These are phyloP conservation scores for Geotrichum bryndzae DNA, from an alignment of 1,139 yeast species.

Conservation along the genomic window DNA sequence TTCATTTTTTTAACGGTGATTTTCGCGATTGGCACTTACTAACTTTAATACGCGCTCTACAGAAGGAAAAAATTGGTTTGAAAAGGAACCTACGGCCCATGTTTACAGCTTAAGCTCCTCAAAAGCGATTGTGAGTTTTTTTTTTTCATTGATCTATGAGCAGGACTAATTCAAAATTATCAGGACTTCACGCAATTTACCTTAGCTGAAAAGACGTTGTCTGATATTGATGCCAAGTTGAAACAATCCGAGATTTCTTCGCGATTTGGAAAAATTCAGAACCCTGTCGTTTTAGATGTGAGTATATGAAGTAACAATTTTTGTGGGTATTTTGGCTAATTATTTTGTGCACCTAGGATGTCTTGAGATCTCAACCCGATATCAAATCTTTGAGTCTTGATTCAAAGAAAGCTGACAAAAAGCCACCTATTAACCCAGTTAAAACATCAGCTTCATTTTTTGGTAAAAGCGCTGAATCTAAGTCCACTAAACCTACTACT, in stretches of 20 bases:
- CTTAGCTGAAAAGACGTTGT: constrained; percentile 5
- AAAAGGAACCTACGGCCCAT: constrained; percentile 10
- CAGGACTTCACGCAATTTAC: constrained; percentile 14
- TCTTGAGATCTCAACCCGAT: neutral
- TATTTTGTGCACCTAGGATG: neutral
- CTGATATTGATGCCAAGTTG: constrained; percentile 6
- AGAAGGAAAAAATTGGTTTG: constrained; percentile 11
- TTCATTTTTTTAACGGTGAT: neutral
- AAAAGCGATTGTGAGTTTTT: constrained; percentile 10
- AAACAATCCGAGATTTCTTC: constrained; percentile 1
- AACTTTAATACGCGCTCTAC: neutral
- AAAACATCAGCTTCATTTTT: neutral
- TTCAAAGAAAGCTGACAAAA: neutral
- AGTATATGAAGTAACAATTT: neutral
- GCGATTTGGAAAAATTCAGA: constrained; percentile 12
- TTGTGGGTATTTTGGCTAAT: neutral
- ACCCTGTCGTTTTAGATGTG: constrained; percentile 15
- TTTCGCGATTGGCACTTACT: neutral
- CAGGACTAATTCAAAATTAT: neutral
- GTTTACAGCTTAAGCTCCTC: constrained; percentile 16
- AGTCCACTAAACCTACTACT: neutral
- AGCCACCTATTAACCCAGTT: neutral
- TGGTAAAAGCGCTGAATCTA: neutral
- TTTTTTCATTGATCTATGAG: neutral
- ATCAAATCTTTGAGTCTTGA: neutral